Conservation (phyloP, 2,329 filamentous ascomycete species). For the Chalara sp. region DNA sequence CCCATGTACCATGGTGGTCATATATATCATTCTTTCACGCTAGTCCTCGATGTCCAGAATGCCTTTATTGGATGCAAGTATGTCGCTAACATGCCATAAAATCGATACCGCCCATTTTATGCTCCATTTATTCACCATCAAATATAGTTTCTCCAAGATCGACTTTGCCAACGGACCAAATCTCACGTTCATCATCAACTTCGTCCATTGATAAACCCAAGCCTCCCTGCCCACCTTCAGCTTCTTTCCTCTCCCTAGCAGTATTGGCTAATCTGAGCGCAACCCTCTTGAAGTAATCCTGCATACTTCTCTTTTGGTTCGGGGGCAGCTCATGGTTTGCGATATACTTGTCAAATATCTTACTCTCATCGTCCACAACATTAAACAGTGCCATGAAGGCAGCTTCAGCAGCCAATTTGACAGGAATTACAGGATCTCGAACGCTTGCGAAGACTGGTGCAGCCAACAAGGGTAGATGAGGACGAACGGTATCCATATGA, state of each 20-base stretch:
- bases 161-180: conserved; percentile 91
- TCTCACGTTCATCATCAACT: conserved; percentile 86
- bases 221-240: conserved; percentile 82
- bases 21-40: too few relatives aligned
- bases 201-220: conserved; percentile 86
- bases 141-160: conserved; percentile 58
- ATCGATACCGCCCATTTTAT: too few relatives aligned
- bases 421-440: conserved; percentile 84
- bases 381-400: conserved; percentile 88
- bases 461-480: conserved; percentile 74
- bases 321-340: conserved; percentile 60
- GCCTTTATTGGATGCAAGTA: too few relatives aligned
- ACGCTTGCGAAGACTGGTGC: conserved; percentile 84
- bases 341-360: conserved; percentile 89
- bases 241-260: conserved; percentile 81
- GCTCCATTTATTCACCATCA: conserved; percentile 10
- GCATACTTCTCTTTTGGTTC: conserved; percentile 80
- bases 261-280: conserved; percentile 78
- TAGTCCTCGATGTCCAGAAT: too few relatives aligned
- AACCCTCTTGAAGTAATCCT: conserved; percentile 95
- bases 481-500: conserved; percentile 72
- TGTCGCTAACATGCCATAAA: too few relatives aligned
- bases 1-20: too few relatives aligned
- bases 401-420: conserved; percentile 91
- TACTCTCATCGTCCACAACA: conserved; percentile 79